These are phyloP conservation scores for Pseudogymnoascus verrucosus DNA, from an alignment of 2,329 filamentous ascomycete species.

Conservation along the genomic window DNA sequence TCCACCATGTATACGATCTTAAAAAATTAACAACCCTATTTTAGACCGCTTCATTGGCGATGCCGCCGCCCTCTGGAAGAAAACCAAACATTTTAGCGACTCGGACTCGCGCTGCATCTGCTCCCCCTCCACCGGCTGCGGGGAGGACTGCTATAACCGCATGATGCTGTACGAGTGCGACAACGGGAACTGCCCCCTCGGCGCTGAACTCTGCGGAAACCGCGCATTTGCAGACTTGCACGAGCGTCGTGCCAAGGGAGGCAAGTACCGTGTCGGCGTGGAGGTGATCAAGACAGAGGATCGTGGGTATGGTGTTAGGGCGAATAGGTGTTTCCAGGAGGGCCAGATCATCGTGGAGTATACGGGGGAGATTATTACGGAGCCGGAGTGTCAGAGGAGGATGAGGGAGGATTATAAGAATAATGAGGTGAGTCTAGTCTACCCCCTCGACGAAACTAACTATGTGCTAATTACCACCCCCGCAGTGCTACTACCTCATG, in stretches of 20 bases:
- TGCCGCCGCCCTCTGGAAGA: conserved; percentile 72
- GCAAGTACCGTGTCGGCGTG: conserved; percentile 85
- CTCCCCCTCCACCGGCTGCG: conserved; percentile 69
- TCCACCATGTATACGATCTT: neutral
- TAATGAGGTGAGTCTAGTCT: conserved; percentile 47
- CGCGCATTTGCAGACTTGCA: conserved; percentile 78
- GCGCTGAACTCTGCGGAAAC: conserved; percentile 69
- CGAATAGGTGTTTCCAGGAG: conserved; percentile 77
- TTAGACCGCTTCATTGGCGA: conserved; percentile 85
- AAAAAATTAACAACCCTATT: conserved; percentile 16
- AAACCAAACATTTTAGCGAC: conserved; percentile 64
- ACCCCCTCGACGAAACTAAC: too few relatives aligned
- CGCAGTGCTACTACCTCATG: conserved; percentile 94
- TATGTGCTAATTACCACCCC: too few relatives aligned
- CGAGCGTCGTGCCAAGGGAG: conserved; percentile 65
- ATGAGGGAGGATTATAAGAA: conserved; percentile 93
- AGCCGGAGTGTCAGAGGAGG: conserved; percentile 82
- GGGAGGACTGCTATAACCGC: conserved; percentile 84
- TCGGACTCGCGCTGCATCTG: conserved; percentile 75
- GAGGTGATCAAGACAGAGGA: conserved; percentile 88
- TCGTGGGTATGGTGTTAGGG: conserved; percentile 84
- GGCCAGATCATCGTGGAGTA: conserved; percentile 98
- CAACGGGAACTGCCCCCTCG: conserved; percentile 75
- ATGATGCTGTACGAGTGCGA: conserved; percentile 98
- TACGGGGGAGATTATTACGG: conserved; percentile 93